phyloP scores from a whole-genome alignment of 1,284 basidiomycete genomes.

The Volvariella surrecta region DNA sequence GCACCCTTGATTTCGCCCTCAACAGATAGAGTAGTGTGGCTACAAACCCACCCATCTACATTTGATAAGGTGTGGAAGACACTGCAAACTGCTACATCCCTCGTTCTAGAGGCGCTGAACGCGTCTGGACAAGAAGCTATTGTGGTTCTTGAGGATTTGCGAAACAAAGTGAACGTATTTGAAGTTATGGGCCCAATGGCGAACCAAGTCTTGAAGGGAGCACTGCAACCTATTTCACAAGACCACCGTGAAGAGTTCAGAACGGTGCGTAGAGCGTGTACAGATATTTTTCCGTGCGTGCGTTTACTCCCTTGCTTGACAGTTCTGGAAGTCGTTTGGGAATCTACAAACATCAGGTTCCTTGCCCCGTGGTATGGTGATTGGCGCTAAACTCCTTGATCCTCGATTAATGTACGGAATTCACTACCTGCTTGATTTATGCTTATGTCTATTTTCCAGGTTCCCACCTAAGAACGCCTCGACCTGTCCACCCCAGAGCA shows the following conservation, averaged over 20 bases:
- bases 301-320: conserved; percentile 1
- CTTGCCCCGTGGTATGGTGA: conserved; percentile 63
- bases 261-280: conserved; percentile 34
- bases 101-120: conserved; percentile 34
- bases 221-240: conserved; percentile 47
- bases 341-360: conserved; percentile 56
- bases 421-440: not conserved
- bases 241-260: conserved; percentile 52
- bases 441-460: conserved; percentile 26
- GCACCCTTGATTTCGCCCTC: not conserved
- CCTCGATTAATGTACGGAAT: conserved; percentile 60
- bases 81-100: conserved; percentile 42
- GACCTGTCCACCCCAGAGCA: conserved; percentile 16
- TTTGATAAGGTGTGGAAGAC: conserved; percentile 47
- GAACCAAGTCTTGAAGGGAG: conserved; percentile 70
- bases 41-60: conserved; percentile 71
- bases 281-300: too few species aligned
- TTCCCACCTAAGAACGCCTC: conserved; percentile 77
- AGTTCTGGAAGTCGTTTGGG: conserved; percentile 67
- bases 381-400: conserved; percentile 76
- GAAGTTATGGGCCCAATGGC: conserved; percentile 84
- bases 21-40: conserved; percentile 40
- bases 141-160: conserved; percentile 62
- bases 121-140: conserved; percentile 24
- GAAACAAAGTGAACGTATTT: conserved; percentile 68